Base-by-base conservation (phyloP, 2,329 filamentous ascomycete species). In the Lasiodiplodia sp. region DNA sequence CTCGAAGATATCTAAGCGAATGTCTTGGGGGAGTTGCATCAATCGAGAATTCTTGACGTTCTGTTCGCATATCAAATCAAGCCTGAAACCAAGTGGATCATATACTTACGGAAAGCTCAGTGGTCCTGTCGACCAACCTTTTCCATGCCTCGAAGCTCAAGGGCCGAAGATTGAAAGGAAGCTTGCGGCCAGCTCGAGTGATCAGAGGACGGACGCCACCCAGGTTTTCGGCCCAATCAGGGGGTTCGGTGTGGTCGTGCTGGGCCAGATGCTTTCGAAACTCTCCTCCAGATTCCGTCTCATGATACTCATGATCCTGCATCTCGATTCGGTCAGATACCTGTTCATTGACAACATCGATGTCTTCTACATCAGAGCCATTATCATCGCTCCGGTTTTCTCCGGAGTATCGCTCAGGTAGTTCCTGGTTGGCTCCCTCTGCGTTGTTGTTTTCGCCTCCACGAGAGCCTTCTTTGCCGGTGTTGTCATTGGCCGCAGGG, bases 101-200 rank as follows among this genome's bases (percentile, higher is more conserved):
- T 49, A 16, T 5, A 51, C 65, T 58, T 11, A 67, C 65, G 7
- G 10, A 21, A 10, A 58, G 31, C 40, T 67, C 40, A 5, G 52
- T 23, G 5, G 2, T 49, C 18, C 65, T 60, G 18, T 67, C 31
- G n/a, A 25, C 25, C 3, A 40, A 37, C 25, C n/a, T 37, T n/a
- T 25, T 31, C 65, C 53, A 67, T 10, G 25, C 25, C 38, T 51
- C 53, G n/a, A 67, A 67, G 28, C 16, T 14, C 10, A 67, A 8
- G n/a, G 53, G 65, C 1, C 40, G 65, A 34, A 49, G 38, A 21
- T 44, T 16, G 12, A 57, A 52, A 10, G 65, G 21, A 8, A 51
- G 23, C 18, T 51, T 37, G 28, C 58, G 58, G 16, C 28, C 18
- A 18, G n/a, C 60, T 5, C 2, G 8, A 11, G n/a, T 38, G 11